Evolutionary conservation across 192 early-diverging fungal species (phyloP).

Genomic region (Haplosporangium gracile): DNA sequence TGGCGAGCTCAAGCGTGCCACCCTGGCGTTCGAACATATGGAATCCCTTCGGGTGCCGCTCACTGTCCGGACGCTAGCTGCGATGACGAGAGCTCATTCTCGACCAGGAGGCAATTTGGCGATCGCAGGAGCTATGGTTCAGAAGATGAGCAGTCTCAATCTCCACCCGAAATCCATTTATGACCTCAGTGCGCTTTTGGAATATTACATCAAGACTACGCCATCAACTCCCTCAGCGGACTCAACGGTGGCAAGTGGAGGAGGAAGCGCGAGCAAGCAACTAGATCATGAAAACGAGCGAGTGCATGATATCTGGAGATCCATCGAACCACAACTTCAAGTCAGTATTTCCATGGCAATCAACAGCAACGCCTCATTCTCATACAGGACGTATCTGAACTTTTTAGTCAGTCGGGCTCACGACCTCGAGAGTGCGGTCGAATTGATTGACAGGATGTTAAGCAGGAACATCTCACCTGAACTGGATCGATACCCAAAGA

Average conservation of each 20-base stretch:
- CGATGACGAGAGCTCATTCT: constrained; percentile 42
- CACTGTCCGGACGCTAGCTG: constrained; percentile 33
- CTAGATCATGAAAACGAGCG: constrained; percentile 15
- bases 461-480: constrained; percentile 40
- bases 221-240: background rate
- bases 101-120: constrained; percentile 35
- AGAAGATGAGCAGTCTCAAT: constrained; percentile 36
- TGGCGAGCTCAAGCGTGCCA: constrained; percentile 48
- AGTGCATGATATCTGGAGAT: constrained; percentile 40
- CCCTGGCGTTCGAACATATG: constrained; percentile 47
- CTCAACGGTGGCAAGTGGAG: background rate
- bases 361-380: constrained; percentile 34
- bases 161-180: constrained; percentile 36
- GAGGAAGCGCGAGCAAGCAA: background rate
- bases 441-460: constrained; percentile 43
- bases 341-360: background rate
- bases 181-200: constrained; percentile 41
- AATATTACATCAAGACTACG: constrained; percentile 48
- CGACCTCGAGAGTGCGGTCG: constrained; percentile 39
- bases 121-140: constrained; percentile 43
- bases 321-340: constrained; percentile 33
- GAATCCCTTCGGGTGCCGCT: constrained; percentile 22
- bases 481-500: constrained; percentile 40
- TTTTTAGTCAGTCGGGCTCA: constrained; percentile 26
- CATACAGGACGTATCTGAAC: constrained; percentile 40